A percentile compares a stretch with the other conserved stretches of the same genome.
Conservation (phyloP, 2,329 filamentous ascomycete genomes). For the Ascochyta pisi region DNA sequence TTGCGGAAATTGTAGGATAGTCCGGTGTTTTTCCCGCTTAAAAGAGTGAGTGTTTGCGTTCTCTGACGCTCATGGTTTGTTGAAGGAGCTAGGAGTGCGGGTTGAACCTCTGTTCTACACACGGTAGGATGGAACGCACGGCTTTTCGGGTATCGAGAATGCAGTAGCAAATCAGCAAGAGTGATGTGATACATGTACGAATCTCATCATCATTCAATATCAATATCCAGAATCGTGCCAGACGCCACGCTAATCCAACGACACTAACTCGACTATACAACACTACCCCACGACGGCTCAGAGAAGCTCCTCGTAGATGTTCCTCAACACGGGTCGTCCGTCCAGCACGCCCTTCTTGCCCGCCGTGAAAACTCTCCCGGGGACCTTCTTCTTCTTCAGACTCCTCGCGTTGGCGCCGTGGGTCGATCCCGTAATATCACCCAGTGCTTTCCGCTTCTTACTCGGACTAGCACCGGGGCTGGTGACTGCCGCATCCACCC, state of each 20-base stretch:
- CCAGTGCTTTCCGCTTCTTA: constrained; percentile 41
- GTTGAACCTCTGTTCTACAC: no score
- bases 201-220: no score
- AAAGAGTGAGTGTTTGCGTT: no score
- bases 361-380: constrained; percentile 67
- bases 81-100: no score
- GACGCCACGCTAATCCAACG: constrained; percentile 7
- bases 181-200: no score
- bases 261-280: no score
- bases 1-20: no score
- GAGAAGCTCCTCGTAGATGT: constrained; percentile 71
- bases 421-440: constrained; percentile 29
- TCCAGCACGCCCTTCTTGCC: constrained; percentile 65
- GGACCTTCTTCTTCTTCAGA: constrained; percentile 52
- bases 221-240: neutral
- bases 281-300: neutral
- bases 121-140: no score
- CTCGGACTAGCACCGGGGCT: constrained; percentile 36
- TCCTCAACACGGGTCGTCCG: constrained; percentile 72
- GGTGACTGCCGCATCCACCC: neutral
- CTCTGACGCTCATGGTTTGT: no score
- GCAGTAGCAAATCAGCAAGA: no score
- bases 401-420: constrained; percentile 19
- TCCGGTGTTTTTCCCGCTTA: no score
- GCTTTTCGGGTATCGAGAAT: no score